Percentiles rank a stretch among this genome's conserved stretches.
phyloP scores from a whole-genome alignment of 345 rosid species.

The Gossypium raimondii region DNA sequence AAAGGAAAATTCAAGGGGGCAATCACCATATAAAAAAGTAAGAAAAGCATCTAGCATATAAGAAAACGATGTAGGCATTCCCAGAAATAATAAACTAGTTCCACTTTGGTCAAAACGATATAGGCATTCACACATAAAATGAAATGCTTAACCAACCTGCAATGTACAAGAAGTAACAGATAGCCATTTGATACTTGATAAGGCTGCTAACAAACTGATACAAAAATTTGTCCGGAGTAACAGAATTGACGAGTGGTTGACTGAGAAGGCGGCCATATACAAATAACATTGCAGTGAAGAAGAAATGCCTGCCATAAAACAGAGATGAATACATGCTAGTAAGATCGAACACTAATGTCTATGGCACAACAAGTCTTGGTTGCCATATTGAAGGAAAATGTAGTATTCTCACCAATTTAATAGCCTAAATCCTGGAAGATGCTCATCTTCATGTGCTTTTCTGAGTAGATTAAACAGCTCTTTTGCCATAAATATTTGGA shows the following conservation, averaged over 20 bases:
- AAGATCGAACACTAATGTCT: not conserved
- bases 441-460: conserved; percentile 78
- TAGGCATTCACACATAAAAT: not conserved
- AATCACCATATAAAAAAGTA: not conserved
- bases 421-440: conserved; percentile 82
- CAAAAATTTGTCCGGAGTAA: conserved; percentile 69
- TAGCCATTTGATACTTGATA: conserved; percentile 87
- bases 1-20: not conserved
- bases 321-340: conserved; percentile 9
- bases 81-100: not conserved
- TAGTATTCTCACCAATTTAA: conserved; percentile 62
- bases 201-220: conserved; percentile 73
- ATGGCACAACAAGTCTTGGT: not conserved
- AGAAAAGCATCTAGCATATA: not conserved
- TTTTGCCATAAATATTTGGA: conserved; percentile 89
- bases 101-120: not conserved
- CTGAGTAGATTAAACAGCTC: conserved; percentile 83
- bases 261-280: conserved; percentile 94
- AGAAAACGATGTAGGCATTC: not conserved
- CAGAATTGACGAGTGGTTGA: conserved; percentile 86
- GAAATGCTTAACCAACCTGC: conserved; percentile 52
- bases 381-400: not conserved
- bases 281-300: conserved; percentile 95
- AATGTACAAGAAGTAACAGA: conserved; percentile 82
- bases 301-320: conserved; percentile 69